Conservation (phyloP, 257 asterid genomes). For the Penstemon barbatus region DNA sequence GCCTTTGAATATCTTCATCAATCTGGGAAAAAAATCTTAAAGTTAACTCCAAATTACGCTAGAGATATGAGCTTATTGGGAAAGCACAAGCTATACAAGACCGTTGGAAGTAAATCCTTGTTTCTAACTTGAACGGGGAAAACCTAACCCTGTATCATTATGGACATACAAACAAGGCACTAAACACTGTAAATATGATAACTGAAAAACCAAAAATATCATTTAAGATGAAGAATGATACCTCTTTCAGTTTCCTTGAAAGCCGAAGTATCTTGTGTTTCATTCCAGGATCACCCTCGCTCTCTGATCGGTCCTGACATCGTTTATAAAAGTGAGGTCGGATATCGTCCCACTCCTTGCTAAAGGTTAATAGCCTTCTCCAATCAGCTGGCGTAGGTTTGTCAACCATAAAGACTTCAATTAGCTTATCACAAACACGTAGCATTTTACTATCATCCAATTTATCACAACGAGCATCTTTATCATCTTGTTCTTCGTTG, state of each 20-base stretch:
- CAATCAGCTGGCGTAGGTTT: slow-evolving; percentile 88
- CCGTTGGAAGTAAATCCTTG: neutral
- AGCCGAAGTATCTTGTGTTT: slow-evolving; percentile 75
- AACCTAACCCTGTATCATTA: slow-evolving; percentile 9
- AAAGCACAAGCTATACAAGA: neutral
- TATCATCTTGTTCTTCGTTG: slow-evolving; percentile 28
- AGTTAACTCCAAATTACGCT: slow-evolving; percentile 29
- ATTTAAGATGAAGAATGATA: slow-evolving; percentile 19
- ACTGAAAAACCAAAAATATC: neutral
- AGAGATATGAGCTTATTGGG: neutral
- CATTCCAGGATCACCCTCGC: slow-evolving; percentile 71
- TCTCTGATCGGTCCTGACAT: slow-evolving; percentile 73
- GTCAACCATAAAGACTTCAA: slow-evolving; percentile 83
- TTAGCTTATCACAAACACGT: slow-evolving; percentile 75
- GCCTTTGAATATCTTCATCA: slow-evolving; percentile 84
- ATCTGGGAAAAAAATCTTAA: slow-evolving; percentile 41
- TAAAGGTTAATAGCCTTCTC: slow-evolving; percentile 77
- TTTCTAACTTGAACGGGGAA: slow-evolving; percentile 3
- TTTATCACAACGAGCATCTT: slow-evolving; percentile 37
- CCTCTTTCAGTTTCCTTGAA: slow-evolving; percentile 91
- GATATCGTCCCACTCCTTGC: slow-evolving; percentile 79
- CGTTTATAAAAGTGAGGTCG: slow-evolving; percentile 78
- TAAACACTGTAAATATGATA: neutral
- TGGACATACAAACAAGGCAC: neutral
- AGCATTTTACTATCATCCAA: slow-evolving; percentile 58